Evolutionary conservation across 805 yeast genomes (phyloP).

Genomic region (Nakazawaea molendinolei): DNA sequence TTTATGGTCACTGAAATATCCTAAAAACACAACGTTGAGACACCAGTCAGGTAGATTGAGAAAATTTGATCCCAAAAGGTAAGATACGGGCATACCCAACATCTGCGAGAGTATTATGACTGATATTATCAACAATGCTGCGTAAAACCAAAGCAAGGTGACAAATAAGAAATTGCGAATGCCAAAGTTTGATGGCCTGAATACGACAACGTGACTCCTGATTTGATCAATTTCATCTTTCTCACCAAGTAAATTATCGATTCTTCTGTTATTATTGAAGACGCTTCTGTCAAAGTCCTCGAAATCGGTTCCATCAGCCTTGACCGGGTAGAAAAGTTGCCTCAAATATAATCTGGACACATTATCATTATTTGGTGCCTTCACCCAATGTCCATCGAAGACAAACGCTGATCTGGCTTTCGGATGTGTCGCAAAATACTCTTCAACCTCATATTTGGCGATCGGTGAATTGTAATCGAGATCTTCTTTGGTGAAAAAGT

Average conservation of each 20-base stretch:
- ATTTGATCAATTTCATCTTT: slow-evolving; percentile 24
- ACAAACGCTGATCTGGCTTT: slow-evolving; percentile 51
- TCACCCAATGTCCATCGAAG: slow-evolving; percentile 73
- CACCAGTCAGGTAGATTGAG: slow-evolving; percentile 6
- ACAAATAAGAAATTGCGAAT: slow-evolving; percentile 46
- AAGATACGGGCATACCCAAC: slow-evolving; percentile 5
- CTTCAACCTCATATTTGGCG: slow-evolving; percentile 36
- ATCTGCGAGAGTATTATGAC: slow-evolving; percentile 2
- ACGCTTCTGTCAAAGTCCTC: slow-evolving; percentile 23
- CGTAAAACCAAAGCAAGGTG: slow-evolving; percentile 36
- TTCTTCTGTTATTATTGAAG: background rate
- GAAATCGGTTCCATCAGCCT: slow-evolving; percentile 64
- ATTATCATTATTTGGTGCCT: slow-evolving; percentile 84
- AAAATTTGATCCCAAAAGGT: background rate
- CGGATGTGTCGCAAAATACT: slow-evolving; percentile 35
- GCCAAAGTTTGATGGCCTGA: slow-evolving; percentile 76
- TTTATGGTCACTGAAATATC: slow-evolving; percentile 4
- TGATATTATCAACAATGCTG: slow-evolving; percentile 16
- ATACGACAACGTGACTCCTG: slow-evolving; percentile 62
- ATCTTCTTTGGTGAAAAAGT: slow-evolving; percentile 29
- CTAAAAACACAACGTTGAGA: slow-evolving; percentile 3
- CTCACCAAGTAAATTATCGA: slow-evolving; percentile 26
- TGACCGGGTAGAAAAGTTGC: slow-evolving; percentile 74
- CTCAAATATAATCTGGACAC: slow-evolving; percentile 59
- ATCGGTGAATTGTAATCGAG: slow-evolving; percentile 60